phyloP scores from a whole-genome alignment of 2,329 filamentous ascomycete species.

The Drechslera avenae region DNA sequence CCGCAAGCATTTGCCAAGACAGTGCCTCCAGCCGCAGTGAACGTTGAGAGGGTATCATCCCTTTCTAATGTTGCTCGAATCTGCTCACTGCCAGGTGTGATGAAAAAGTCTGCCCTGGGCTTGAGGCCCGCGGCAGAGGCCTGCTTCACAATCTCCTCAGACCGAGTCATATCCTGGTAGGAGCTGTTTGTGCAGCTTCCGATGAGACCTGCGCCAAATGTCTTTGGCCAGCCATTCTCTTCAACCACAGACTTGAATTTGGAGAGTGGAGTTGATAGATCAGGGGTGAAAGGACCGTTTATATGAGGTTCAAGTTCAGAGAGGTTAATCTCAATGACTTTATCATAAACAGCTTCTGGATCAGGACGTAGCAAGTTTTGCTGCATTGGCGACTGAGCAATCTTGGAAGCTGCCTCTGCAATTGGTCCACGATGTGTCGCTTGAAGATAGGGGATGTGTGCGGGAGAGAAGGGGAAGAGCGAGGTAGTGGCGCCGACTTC shows the following conservation, averaged over 20 bases:
- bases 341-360: conserved; percentile 81
- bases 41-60: conserved; percentile 83
- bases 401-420: conserved; percentile 67
- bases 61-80: conserved; percentile 92
- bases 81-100: conserved; percentile 95
- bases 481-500: conserved; percentile 96
- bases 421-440: conserved; percentile 79
- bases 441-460: conserved; percentile 82
- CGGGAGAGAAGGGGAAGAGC: conserved; percentile 87
- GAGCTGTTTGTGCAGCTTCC: conserved; percentile 99
- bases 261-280: conserved; percentile 90
- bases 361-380: conserved; percentile 77
- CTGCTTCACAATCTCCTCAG: conserved; percentile 90
- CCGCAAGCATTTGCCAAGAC: conserved; percentile 93
- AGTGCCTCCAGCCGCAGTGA: conserved; percentile 83
- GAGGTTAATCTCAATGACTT: conserved; percentile 88
- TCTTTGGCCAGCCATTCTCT: conserved; percentile 86
- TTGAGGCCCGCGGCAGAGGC: conserved; percentile 86
- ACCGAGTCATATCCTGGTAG: conserved; percentile 97
- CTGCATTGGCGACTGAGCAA: conserved; percentile 63
- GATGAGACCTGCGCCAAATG: conserved; percentile 90
- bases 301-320: conserved; percentile 91
- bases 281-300: conserved; percentile 96
- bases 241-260: conserved; percentile 84
- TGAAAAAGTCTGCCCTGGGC: conserved; percentile 89